These are phyloP conservation scores for Balamuthia mandrillaris DNA, from an alignment of 208 protist species.

Conservation along the genomic window DNA sequence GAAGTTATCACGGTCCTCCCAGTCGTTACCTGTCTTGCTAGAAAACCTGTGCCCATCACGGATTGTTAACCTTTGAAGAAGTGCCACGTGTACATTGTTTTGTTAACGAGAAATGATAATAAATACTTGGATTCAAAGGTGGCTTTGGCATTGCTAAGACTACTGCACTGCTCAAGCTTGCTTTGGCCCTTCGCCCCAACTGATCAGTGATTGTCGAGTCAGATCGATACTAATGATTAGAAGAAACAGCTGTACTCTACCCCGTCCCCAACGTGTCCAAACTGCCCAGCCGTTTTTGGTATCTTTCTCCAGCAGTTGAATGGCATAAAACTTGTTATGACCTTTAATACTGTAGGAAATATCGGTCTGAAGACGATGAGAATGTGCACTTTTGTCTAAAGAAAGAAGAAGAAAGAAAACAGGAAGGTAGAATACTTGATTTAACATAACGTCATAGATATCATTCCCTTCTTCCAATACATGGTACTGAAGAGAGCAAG, in stretches of 20 bases:
- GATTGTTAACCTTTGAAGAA: background rate
- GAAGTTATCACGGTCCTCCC: slow-evolving; percentile 27
- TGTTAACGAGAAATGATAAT: background rate
- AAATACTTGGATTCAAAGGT: background rate
- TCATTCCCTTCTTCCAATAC: slow-evolving; percentile 32
- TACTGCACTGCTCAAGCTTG: slow-evolving; percentile 14
- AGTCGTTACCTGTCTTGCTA: slow-evolving; percentile 29
- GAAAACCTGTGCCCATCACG: background rate
- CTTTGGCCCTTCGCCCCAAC: slow-evolving; percentile 33
- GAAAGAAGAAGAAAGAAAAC: background rate
- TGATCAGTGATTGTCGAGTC: background rate
- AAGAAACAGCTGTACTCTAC: background rate
- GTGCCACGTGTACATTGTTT: background rate
- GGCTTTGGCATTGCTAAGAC: slow-evolving; percentile 2
- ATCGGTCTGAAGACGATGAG: background rate
- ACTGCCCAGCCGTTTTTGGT: slow-evolving; percentile 2
- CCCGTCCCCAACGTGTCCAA: slow-evolving; percentile 34
- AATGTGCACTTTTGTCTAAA: background rate
- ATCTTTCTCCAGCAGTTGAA: slow-evolving; percentile 35
- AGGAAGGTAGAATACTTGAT: background rate
- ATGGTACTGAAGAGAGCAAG: too few relatives aligned
- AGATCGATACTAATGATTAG: background rate
- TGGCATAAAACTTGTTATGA: slow-evolving; percentile 43
- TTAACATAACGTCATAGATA: slow-evolving; percentile 38
- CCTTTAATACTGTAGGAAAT: slow-evolving; percentile 19